Evolutionary conservation across 2,329 filamentous ascomycete genomes (phyloP).

Genomic region (Penicillium aurantiogriseum): DNA sequence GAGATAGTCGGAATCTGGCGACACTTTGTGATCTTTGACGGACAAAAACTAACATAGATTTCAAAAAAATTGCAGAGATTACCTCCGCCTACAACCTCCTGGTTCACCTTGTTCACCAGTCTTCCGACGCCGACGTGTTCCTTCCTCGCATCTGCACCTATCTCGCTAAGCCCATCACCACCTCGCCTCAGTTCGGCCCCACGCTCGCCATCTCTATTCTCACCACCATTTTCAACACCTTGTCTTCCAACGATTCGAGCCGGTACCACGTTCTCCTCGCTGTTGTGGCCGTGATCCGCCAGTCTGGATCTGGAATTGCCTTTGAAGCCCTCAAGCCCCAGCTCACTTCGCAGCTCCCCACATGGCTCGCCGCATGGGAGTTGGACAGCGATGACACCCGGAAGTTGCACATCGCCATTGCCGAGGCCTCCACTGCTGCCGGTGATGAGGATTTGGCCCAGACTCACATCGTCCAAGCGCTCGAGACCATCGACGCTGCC

Average conservation of each 20-base stretch:
- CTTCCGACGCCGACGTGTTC: conserved; percentile 79
- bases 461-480: conserved; percentile 69
- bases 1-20: conserved; percentile 10
- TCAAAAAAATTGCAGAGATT: conserved; percentile 63
- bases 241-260: conserved; percentile 71
- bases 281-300: conserved; percentile 78
- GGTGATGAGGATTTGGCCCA: conserved; percentile 76
- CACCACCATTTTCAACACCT: conserved; percentile 94
- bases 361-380: conserved; percentile 81
- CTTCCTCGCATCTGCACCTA: conserved; percentile 86
- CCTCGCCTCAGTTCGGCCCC: conserved; percentile 79
- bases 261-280: conserved; percentile 89
- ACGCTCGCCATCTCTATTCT: conserved; percentile 86
- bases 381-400: conserved; percentile 77
- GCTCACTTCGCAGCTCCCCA: conserved; percentile 71
- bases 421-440: conserved; percentile 74
- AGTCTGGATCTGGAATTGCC: conserved; percentile 65
- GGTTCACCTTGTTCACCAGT: conserved; percentile 86
- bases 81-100: conserved; percentile 95
- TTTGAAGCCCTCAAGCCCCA: conserved; percentile 84
- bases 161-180: conserved; percentile 80
- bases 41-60: conserved; percentile 23
- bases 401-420: conserved; percentile 78
- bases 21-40: conserved; percentile 6
- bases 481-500: conserved; percentile 70